phyloP scores from a whole-genome alignment of 495 filamentous ascomycete genomes.

The Terfezia boudieri region DNA sequence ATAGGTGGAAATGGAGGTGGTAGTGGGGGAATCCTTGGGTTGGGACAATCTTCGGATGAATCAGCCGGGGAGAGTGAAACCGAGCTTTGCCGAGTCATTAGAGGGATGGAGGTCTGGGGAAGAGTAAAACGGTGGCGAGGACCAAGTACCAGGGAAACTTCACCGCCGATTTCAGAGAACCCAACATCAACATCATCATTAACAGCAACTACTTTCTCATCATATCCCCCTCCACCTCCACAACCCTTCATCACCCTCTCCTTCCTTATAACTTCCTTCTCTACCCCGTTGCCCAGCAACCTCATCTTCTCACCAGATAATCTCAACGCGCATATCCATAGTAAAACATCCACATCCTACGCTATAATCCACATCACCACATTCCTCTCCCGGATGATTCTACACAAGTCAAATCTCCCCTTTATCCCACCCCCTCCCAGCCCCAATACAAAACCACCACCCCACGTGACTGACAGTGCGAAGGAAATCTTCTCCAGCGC shows the following conservation, averaged over 20 bases:
- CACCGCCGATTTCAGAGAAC: constrained; percentile 2
- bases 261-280: background rate
- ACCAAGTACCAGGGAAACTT: constrained; percentile 19
- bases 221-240: background rate
- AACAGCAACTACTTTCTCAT: background rate
- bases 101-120: constrained; percentile 58
- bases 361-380: constrained; percentile 59
- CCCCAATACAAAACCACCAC: constrained; percentile 20
- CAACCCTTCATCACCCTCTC: background rate
- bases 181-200: too few species aligned
- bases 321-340: constrained; percentile 59
- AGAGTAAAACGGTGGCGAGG: constrained; percentile 20
- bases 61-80: constrained; percentile 35
- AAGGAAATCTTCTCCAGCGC: constrained; percentile 51
- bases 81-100: constrained; percentile 52
- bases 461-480: constrained; percentile 57
- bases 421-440: constrained; percentile 54
- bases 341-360: constrained; percentile 50
- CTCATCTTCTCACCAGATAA: constrained; percentile 51
- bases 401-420: constrained; percentile 63
- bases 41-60: background rate
- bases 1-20: constrained; percentile 3
- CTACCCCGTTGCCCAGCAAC: constrained; percentile 37
- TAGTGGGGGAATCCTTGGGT: background rate
- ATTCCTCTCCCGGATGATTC: constrained; percentile 51